Conservation (phyloP, 73 alveolate genomes). For the Paramecium octaurelia region DNA sequence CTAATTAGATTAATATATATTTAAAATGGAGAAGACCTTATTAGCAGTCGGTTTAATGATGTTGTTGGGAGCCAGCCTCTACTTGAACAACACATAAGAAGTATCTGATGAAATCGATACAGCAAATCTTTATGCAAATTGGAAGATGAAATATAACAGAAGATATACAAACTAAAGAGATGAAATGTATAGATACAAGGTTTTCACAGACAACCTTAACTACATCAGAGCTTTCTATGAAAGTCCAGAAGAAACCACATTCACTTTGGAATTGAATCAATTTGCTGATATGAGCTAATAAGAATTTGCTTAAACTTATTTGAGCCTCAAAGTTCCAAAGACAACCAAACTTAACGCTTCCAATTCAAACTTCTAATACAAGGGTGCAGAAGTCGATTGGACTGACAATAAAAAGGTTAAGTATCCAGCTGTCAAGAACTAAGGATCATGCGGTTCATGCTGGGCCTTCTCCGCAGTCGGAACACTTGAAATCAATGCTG, state of each 20-base stretch:
- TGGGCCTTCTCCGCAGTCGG: conserved; percentile 74
- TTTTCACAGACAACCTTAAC: neutral
- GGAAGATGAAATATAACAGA: neutral
- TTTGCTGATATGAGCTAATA: neutral
- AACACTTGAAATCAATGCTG: conserved; percentile 49
- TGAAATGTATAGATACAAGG: neutral
- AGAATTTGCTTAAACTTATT: neutral
- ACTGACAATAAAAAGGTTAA: neutral
- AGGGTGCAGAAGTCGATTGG: neutral
- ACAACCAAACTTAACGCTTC: neutral
- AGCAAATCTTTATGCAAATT: neutral
- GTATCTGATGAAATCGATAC: neutral
- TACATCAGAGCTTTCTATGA: neutral
- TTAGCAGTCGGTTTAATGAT: neutral
- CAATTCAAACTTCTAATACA: neutral
- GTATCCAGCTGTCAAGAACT: conserved; percentile 1
- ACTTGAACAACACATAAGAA: neutral
- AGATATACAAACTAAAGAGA: neutral
- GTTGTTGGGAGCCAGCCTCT: neutral
- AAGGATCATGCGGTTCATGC: conserved; percentile 60
- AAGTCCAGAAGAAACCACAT: neutral
- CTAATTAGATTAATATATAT: neutral
- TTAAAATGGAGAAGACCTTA: neutral
- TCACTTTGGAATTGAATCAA: neutral
- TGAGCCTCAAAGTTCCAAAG: neutral